Base-by-base conservation (phyloP, 2,329 filamentous ascomycete species). In the Fusarium oligoseptatum region DNA sequence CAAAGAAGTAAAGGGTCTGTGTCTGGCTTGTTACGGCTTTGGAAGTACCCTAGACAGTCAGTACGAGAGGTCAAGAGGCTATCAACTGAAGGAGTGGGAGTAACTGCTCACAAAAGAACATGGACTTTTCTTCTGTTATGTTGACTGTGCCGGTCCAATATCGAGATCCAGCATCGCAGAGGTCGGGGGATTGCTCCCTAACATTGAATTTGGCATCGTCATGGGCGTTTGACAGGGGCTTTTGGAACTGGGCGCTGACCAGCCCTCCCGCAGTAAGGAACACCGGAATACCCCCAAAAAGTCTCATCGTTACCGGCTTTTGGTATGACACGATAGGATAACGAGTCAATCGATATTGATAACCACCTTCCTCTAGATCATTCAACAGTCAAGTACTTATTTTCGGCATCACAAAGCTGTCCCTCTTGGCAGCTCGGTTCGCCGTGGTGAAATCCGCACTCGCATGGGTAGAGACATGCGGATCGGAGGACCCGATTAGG, bases 1-100 rank as follows among this genome's bases (percentile, higher is more conserved):
- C 72, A 75, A 24, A 75, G 12, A 14, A 75, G 1, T 6, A 75
- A 29, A 9, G 73, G 72, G 7, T 73, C 73, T 1, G 50, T 75
- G 11, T 68, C 52, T 7, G 73, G 73, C 0, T 63, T 56, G 12
- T 66, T 48, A 0, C 72, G 70, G 3, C 73, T 75, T 4, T 75
- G 66, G 10, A 75, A 75, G 2, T 73, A 75, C 73, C 73, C 72
- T 75, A 22, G 41, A 43, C 11, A 43, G n/a, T 43, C 1, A 43
- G 39, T 6, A 41, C 20, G 17, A n/a, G 2, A 41, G 6, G 39
- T 20, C 4, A 20, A 39, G 15, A 41, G 4, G 11, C 9, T 4
- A 41, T 41, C n/a, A n/a, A 6, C 37, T 3, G 9, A 2, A 41
- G 37, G 9, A 41, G 17, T 5, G 4, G 9, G 9, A 41, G 9